Percentiles rank a stretch among this genome's conserved stretches.
Conservation (phyloP, 106 monocot species). For the Narthecium ossifragum region DNA sequence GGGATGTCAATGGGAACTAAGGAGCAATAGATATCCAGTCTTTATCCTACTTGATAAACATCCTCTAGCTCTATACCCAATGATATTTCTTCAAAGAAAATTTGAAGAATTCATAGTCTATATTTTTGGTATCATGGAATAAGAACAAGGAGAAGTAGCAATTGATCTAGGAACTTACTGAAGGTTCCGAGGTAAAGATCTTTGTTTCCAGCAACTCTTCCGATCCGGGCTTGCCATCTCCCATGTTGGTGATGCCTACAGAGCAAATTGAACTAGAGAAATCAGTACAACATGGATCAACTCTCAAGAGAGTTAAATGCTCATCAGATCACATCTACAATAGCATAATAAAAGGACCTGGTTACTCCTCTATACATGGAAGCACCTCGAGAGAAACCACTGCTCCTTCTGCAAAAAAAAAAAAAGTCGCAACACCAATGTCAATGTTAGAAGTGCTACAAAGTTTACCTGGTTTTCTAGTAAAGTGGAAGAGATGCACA, state of each 20-base stretch:
- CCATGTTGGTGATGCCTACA: constrained; percentile 97
- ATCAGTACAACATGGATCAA: background rate
- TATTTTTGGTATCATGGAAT: too few species aligned
- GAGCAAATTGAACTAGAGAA: too few species aligned
- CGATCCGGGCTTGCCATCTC: constrained; percentile 97
- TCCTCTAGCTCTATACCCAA: too few species aligned
- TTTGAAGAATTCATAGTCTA: background rate
- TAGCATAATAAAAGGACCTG: constrained; percentile 34
- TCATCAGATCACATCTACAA: background rate
- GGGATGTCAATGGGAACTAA: background rate
- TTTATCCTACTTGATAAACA: too few species aligned
- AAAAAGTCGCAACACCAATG: background rate
- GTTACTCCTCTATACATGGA: constrained; percentile 98
- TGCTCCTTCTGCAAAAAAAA: constrained; percentile 70
- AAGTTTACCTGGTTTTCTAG: too few species aligned
- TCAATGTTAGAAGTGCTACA: background rate
- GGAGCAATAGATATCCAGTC: too few species aligned
- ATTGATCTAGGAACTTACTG: constrained; percentile 61
- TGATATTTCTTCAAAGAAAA: too few species aligned
- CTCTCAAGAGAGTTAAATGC: background rate
- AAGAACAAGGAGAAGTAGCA: too few species aligned
- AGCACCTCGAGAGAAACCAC: constrained; percentile 94
- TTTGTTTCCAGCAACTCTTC: constrained; percentile 96
- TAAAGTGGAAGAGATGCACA: background rate
- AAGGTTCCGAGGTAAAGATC: constrained; percentile 99